phyloP scores from a whole-genome alignment of 306 rosid genomes.

The Leucaena leucocephala region DNA sequence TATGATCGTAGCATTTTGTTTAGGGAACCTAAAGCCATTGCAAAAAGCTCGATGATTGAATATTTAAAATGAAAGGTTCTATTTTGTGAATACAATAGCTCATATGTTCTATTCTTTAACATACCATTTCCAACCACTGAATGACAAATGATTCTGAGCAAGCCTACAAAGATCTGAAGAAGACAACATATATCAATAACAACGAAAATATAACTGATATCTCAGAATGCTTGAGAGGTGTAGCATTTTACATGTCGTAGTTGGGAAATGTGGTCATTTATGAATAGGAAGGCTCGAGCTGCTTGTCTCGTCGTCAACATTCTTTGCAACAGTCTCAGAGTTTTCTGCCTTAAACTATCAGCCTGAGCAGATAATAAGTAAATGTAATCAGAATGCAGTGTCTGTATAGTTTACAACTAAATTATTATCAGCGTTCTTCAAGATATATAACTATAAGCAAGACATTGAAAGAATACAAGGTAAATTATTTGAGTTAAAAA shows the following conservation, averaged over 20 bases:
- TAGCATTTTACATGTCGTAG: slow-evolving; percentile 39
- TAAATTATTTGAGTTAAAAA: neutral
- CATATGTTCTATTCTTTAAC: no score
- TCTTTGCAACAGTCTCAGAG: slow-evolving; percentile 74
- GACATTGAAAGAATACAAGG: neutral
- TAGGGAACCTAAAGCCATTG: neutral
- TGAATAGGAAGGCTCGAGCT: slow-evolving; percentile 73
- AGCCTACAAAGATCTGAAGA: neutral
- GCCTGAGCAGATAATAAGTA: slow-evolving; percentile 51
- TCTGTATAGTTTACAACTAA: neutral
- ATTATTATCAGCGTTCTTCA: neutral
- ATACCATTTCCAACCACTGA: slow-evolving; percentile 60
- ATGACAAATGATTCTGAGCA: slow-evolving; percentile 29
- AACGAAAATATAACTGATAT: no score
- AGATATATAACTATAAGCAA: no score
- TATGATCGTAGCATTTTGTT: neutral
- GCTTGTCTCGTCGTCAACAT: slow-evolving; percentile 75
- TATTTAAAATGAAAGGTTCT: neutral
- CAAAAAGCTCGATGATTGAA: no score
- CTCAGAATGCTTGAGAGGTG: no score
- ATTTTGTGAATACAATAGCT: neutral
- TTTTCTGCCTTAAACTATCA: slow-evolving; percentile 81
- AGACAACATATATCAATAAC: neutral
- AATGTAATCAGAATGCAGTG: neutral
- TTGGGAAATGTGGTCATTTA: slow-evolving; percentile 65